Conservation (phyloP, 768 basidiomycete genomes). For the Auricularia sp. region DNA sequence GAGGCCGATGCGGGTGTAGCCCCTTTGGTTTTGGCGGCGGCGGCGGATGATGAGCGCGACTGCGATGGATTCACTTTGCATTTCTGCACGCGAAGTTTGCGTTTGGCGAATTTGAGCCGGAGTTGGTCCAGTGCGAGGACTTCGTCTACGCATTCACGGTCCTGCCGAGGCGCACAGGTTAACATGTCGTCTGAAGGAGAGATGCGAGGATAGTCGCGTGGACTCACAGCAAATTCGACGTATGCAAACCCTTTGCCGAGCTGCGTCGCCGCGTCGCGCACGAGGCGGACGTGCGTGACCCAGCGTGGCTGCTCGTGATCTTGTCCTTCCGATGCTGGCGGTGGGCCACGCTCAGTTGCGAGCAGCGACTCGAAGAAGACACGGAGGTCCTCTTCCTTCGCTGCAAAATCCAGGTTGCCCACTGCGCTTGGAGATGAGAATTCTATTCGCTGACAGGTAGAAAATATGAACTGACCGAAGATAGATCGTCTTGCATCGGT, state of each 20-base stretch:
- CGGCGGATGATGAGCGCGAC: constrained; percentile 15
- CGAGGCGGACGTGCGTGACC: constrained; percentile 79
- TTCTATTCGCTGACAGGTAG: not conserved
- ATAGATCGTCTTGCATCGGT: not conserved
- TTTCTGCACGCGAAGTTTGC: constrained; percentile 81
- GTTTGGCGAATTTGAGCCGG: constrained; percentile 86
- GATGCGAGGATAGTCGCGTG: not conserved
- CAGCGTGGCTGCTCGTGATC: constrained; percentile 34
- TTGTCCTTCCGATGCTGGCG: constrained; percentile 25
- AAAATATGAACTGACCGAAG: not conserved
- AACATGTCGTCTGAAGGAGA: not conserved
- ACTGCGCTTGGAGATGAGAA: constrained; percentile 27
- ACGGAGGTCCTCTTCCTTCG: constrained; percentile 82
- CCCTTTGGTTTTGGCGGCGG: constrained; percentile 8
- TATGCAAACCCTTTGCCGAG: constrained; percentile 95
- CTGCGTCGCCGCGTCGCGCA: constrained; percentile 84
- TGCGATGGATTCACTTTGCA: constrained; percentile 58
- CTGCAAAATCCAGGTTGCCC: constrained; percentile 86
- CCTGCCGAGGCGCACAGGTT: constrained; percentile 34
- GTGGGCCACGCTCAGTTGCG: constrained; percentile 54
- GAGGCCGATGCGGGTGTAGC: constrained; percentile 3
- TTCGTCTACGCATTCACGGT: constrained; percentile 87
- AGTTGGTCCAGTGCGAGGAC: constrained; percentile 66
- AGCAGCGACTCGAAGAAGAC: constrained; percentile 78
- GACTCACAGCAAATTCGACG: constrained; percentile 71